phyloP scores from a whole-genome alignment of 2,329 filamentous ascomycete genomes.

The Scedosporium aurantiacum region DNA sequence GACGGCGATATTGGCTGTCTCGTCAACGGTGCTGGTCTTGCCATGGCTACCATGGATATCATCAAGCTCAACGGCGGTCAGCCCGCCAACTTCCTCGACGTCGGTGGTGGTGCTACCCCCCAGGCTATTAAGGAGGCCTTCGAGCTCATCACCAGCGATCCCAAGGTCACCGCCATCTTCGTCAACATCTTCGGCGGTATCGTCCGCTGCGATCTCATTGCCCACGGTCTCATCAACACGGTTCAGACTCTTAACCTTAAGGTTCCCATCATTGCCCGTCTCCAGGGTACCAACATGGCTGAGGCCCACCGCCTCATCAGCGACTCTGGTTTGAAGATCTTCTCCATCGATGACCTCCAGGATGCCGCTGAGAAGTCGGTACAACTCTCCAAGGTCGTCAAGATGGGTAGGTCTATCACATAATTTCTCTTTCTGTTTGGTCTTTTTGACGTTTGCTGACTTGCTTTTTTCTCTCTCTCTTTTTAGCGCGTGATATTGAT shows the following conservation, averaged over 20 bases:
- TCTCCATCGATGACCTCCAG: slow-evolving; percentile 97
- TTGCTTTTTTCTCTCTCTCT: slow-evolving; percentile 9
- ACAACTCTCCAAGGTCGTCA: slow-evolving; percentile 98
- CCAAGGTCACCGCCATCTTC: slow-evolving; percentile 97
- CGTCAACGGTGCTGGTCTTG: slow-evolving; percentile 96
- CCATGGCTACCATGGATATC: slow-evolving; percentile 99
- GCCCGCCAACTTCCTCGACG: slow-evolving; percentile 97
- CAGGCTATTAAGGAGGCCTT: slow-evolving; percentile 96
- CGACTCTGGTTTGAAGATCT: slow-evolving; percentile 98
- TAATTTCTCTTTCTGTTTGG: not conserved
- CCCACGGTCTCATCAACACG: slow-evolving; percentile 88
- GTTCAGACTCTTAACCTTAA: slow-evolving; percentile 91
- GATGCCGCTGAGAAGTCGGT: slow-evolving; percentile 95
- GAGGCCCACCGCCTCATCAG: slow-evolving; percentile 86
- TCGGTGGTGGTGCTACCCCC: slow-evolving; percentile 93
- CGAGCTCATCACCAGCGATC: slow-evolving; percentile 95
- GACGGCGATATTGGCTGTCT: slow-evolving; percentile 98
- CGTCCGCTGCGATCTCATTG: slow-evolving; percentile 94
- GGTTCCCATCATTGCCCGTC: slow-evolving; percentile 90
- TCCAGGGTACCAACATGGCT: slow-evolving; percentile 98
- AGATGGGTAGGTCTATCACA: slow-evolving; percentile 63
- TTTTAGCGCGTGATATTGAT: slow-evolving; percentile 79
- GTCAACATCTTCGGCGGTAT: slow-evolving; percentile 99
- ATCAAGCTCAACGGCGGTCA: slow-evolving; percentile 98
- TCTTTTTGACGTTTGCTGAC: slow-evolving; percentile 4